phyloP scores from a whole-genome alignment of 2,329 filamentous ascomycete genomes.

The Diaporthe destruens region DNA sequence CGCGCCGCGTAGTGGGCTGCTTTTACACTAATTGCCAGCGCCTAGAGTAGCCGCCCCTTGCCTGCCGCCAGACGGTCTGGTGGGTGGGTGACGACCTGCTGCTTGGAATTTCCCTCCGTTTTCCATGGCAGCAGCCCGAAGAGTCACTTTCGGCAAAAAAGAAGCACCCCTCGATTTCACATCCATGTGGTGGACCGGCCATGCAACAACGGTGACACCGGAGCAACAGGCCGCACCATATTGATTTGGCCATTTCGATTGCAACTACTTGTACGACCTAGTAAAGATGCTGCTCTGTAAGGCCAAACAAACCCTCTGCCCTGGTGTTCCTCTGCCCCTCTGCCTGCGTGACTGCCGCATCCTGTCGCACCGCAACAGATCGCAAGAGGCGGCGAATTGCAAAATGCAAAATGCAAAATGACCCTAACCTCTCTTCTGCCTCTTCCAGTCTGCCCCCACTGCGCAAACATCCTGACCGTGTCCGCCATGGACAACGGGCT shows the following conservation, averaged over 20 bases:
- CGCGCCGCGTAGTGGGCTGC: conserved; percentile 16
- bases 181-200: conserved; percentile 28
- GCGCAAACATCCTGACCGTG: conserved; percentile 86
- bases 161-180: neutral
- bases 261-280: conserved; percentile 21
- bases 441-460: conserved; percentile 80
- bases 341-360: conserved; percentile 38
- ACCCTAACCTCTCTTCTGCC: conserved; percentile 34
- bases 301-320: conserved; percentile 28
- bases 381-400: neutral
- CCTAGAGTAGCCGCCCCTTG: conserved; percentile 14
- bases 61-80: conserved; percentile 9
- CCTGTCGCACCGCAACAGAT: neutral
- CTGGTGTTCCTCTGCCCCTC: neutral
- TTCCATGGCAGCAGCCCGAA: neutral
- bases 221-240: neutral
- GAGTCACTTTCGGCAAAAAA: conserved; percentile 3
- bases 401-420: conserved; percentile 2
- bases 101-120: neutral
- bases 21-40: neutral
- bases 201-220: conserved; percentile 32
- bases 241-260: conserved; percentile 19
- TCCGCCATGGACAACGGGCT: conserved; percentile 66
- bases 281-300: conserved; percentile 76
- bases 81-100: conserved; percentile 27